Evolutionary conservation across 352 stramenopile species (phyloP).

Genomic region (Globisporangium yorkense): DNA sequence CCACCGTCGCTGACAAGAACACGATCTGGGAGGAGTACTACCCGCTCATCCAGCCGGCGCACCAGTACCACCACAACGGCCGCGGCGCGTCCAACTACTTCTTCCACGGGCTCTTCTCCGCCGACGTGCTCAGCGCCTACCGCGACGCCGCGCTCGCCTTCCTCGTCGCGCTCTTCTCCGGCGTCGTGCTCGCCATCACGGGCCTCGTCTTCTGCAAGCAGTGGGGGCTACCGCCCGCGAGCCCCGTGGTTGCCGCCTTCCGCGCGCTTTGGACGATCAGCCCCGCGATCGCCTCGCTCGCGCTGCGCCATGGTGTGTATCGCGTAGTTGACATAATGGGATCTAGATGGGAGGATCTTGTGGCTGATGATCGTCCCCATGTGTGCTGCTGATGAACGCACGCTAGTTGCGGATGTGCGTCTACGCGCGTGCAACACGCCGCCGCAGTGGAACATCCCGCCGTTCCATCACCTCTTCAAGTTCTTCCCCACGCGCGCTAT

Average conservation of each 20-base stretch:
- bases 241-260: slow-evolving; percentile 45
- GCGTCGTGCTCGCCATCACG: slow-evolving; percentile 76
- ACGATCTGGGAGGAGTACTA: slow-evolving; percentile 89
- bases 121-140: slow-evolving; percentile 81
- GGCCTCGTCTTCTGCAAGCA: slow-evolving; percentile 82
- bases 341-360: slow-evolving; percentile 8
- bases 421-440: slow-evolving; percentile 76
- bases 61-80: slow-evolving; percentile 77
- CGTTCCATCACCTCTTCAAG: slow-evolving; percentile 75
- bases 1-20: slow-evolving; percentile 18
- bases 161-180: slow-evolving; percentile 69
- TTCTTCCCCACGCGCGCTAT: slow-evolving; percentile 77
- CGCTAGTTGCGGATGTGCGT: slow-evolving; percentile 53
- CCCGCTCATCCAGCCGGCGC: slow-evolving; percentile 75
- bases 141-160: slow-evolving; percentile 77
- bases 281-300: slow-evolving; percentile 59
- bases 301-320: slow-evolving; percentile 60
- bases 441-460: slow-evolving; percentile 80
- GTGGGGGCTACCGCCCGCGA: slow-evolving; percentile 53
- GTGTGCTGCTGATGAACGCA: slow-evolving; percentile 11
- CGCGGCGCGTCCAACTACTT: slow-evolving; percentile 78
- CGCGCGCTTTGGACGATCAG: slow-evolving; percentile 71
- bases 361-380: not conserved
- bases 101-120: slow-evolving; percentile 86
- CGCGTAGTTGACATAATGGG: slow-evolving; percentile 2